Base-by-base conservation (phyloP, 495 filamentous ascomycete genomes). In the Cercophora scortea region DNA sequence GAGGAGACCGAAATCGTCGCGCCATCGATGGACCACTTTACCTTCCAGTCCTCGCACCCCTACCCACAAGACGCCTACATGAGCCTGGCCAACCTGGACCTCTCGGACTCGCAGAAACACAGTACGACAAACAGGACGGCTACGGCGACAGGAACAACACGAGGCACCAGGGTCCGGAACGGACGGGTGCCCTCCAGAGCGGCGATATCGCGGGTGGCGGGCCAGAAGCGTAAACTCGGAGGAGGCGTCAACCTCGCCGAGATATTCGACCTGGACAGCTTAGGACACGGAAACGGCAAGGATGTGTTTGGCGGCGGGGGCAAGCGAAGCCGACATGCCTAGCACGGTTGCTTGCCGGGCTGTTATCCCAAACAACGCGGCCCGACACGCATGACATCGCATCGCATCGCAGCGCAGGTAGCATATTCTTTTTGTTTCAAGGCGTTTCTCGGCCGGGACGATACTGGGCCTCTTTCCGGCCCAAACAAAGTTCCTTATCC, bases 191-290 rank as follows among this genome's bases (percentile, higher is more conserved):
- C 64, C 61, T 47, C 72, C 66, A 56, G 61, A 66, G 71, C 83
- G 69, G 58, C 53, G 16, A 74, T 79, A 44, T 79, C 75, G 15
- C 78, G 61, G 34, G 82, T 77, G 4, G 79, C 83, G 2, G 89
- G 90, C 0, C 85, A 85, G 32, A 96, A 96, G 69, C 79, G 90
- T 13, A 84, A 87, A 58, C 25, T 25, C 5, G 25, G 25, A 25
- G 25, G 25, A 2, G 25, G 25, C 25, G 73, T 87, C 53, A 81
- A 86, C 41, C 79, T 90, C 38, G 79, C 79, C 3, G 90, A 96
- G 51, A 84, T 90, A 53, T 95, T 94, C 57, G 88, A 93, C 55
- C 66, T 96, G n/a, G 81, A 80, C 6, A 79, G 77, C 40, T 56
- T 88, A 38, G 75, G 79, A 19, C 79, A 85, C 54, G 76, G 77